Percentiles rank a stretch among this genome's conserved stretches.
phyloP scores from a whole-genome alignment of 306 rosid species.

The Inga laurina region DNA sequence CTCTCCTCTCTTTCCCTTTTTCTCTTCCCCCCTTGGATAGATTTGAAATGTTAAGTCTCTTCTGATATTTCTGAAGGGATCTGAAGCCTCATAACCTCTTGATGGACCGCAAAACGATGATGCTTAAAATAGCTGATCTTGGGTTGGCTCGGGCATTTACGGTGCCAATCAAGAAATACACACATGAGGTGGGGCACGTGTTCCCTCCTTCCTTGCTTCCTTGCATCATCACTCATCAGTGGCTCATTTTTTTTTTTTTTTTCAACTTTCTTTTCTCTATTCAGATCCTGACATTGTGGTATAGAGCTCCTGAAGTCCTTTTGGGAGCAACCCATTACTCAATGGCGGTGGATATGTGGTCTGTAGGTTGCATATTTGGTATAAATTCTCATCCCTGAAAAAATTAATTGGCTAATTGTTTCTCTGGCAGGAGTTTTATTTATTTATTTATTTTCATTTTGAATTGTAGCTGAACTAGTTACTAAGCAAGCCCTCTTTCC shows the following conservation, averaged over 20 bases:
- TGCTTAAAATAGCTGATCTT: conserved; percentile 92
- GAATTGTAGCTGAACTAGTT: conserved; percentile 77
- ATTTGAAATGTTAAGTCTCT: not conserved
- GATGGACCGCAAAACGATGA: conserved; percentile 81
- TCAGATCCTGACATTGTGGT: conserved; percentile 91
- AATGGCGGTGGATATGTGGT: conserved; percentile 94
- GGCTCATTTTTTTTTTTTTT: too few species aligned
- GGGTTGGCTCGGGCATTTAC: conserved; percentile 94
- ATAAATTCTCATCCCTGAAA: not conserved
- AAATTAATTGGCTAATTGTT: not conserved
- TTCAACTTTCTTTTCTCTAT: not conserved
- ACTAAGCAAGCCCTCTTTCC: conserved; percentile 86
- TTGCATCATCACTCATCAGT: not conserved
- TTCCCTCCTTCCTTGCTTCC: not conserved
- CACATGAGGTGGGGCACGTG: conserved; percentile 74
- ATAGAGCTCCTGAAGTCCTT: conserved; percentile 97
- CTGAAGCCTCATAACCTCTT: conserved; percentile 95
- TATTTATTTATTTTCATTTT: not conserved
- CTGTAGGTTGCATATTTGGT: conserved; percentile 96
- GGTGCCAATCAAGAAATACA: conserved; percentile 88
- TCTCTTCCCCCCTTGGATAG: not conserved
- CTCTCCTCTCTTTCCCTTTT: not conserved
- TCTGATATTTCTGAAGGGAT: conserved; percentile 51
- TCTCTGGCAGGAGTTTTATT: not conserved
- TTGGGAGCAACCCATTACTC: conserved; percentile 97